These are phyloP conservation scores for Neurospora sp. DNA, from an alignment of 495 filamentous ascomycete species.

Conservation along the genomic window DNA sequence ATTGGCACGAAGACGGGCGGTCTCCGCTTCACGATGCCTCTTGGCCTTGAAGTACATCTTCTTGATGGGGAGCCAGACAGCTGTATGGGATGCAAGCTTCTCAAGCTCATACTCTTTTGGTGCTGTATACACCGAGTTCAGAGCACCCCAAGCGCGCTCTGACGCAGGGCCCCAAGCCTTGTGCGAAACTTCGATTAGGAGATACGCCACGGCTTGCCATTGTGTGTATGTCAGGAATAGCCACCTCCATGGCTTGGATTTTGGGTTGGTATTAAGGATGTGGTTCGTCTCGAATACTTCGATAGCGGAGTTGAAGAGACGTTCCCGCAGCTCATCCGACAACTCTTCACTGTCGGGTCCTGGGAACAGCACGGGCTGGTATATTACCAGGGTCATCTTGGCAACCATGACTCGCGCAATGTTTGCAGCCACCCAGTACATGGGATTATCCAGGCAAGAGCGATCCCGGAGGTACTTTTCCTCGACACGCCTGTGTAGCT, in stretches of 20 bases:
- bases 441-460: conserved; percentile 44
- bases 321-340: conserved; percentile 52
- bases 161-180: conserved; percentile 55
- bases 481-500: conserved; percentile 54
- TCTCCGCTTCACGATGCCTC: conserved; percentile 41
- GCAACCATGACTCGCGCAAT: conserved; percentile 57
- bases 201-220: conserved; percentile 71
- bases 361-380: conserved; percentile 41
- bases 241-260: conserved; percentile 65
- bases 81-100: conserved; percentile 38
- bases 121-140: conserved; percentile 52
- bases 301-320: conserved; percentile 62
- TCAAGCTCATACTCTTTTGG: conserved; percentile 41
- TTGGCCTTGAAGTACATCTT: conserved; percentile 62
- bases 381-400: conserved; percentile 44
- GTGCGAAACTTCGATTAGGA: conserved; percentile 66
- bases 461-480: conserved; percentile 53
- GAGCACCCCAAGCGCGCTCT: conserved; percentile 71
- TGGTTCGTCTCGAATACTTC: conserved; percentile 68
- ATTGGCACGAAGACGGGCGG: conserved; percentile 28
- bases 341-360: conserved; percentile 31
- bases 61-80: conserved; percentile 64
- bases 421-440: conserved; percentile 63
- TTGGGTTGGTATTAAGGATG: conserved; percentile 48
- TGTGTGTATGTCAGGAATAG: conserved; percentile 73